phyloP scores from a whole-genome alignment of 2,329 filamentous ascomycete genomes.

The Nemania bipapillata region DNA sequence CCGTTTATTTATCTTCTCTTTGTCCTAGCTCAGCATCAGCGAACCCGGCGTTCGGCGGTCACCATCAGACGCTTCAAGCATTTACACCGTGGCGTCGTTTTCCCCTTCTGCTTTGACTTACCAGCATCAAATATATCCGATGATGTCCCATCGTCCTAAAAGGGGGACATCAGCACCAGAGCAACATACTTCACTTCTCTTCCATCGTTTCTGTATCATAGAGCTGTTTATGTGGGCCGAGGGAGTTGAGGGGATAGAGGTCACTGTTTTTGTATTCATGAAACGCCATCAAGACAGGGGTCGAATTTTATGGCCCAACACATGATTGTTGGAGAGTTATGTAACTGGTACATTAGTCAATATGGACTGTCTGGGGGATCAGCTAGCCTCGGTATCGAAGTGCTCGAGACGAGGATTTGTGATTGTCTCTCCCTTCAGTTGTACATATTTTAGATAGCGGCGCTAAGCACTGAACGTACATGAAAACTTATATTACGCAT shows the following conservation, averaged over 20 bases:
- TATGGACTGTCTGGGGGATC: constrained; percentile 43
- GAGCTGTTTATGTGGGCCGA: constrained; percentile 40
- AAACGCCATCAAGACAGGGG: constrained; percentile 23
- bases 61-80: constrained; percentile 36
- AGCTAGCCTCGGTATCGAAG: constrained; percentile 51
- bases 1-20: constrained; percentile 30
- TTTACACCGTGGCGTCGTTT: constrained; percentile 38
- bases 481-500: constrained; percentile 29
- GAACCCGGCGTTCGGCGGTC: constrained; percentile 44
- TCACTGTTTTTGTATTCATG: constrained; percentile 38
- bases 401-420: constrained; percentile 51
- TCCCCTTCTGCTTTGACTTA: constrained; percentile 15
- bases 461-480: constrained; percentile 32
- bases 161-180: constrained; percentile 19
- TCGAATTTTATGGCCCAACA: constrained; percentile 15
- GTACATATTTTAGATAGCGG: constrained; percentile 48
- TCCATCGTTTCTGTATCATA: constrained; percentile 46
- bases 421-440: constrained; percentile 42
- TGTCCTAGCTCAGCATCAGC: constrained; percentile 40
- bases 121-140: constrained; percentile 35
- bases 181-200: constrained; percentile 28
- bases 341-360: constrained; percentile 39
- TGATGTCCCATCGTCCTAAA: constrained; percentile 23
- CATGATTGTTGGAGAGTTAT: constrained; percentile 33
- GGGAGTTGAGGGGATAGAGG: constrained; percentile 48